A percentile compares a stretch with the other conserved stretches of the same genome.
Conservation (phyloP, 306 rosid genomes). For the Casuarina cunninghamiana region DNA sequence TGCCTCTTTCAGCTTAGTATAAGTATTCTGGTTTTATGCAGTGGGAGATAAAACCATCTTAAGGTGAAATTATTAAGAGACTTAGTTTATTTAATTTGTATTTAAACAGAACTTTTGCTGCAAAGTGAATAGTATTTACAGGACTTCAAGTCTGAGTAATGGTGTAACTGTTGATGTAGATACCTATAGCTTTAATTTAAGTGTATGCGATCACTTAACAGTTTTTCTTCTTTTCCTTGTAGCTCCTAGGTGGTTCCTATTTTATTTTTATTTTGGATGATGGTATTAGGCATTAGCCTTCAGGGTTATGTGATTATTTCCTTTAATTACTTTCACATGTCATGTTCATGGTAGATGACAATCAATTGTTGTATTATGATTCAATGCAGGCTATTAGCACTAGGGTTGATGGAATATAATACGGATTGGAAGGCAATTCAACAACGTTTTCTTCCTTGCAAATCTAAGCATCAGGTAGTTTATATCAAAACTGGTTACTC, state of each 20-base stretch:
- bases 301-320: not conserved
- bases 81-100: not conserved
- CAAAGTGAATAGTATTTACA: not conserved
- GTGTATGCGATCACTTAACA: not conserved
- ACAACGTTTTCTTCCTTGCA: conserved; percentile 93
- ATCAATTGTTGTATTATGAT: conserved; percentile 22
- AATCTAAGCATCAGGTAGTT: conserved; percentile 82
- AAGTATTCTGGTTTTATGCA: not conserved
- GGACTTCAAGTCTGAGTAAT: not conserved
- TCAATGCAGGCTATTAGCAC: conserved; percentile 69
- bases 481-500: conserved; percentile 13
- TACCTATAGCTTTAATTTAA: not conserved
- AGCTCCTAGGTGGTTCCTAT: not conserved
- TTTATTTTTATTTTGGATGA: not conserved
- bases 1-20: not conserved
- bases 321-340: not conserved
- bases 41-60: not conserved
- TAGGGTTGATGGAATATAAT: conserved; percentile 88
- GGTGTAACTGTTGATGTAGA: not conserved
- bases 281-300: not conserved
- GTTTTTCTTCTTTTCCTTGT: not conserved
- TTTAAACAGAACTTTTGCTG: not conserved
- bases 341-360: not conserved
- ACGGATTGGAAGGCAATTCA: conserved; percentile 96
- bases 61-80: not conserved